Conservation (phyloP, 2,329 filamentous ascomycete genomes). For the Fusarium tupiense region DNA sequence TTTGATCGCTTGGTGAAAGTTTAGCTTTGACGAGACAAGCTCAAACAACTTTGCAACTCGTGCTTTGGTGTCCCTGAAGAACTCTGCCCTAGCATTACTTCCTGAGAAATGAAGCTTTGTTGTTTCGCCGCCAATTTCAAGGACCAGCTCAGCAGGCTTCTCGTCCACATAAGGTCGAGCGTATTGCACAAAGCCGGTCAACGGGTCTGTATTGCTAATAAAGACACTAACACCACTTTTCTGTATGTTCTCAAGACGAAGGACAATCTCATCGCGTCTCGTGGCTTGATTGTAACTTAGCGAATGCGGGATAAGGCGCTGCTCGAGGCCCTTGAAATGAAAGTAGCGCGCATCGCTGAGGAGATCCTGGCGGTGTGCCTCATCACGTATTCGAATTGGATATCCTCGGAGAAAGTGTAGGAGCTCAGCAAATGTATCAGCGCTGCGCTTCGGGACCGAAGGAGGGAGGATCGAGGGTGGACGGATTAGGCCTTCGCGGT, state of each 20-base stretch:
- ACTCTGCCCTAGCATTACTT: constrained; percentile 67
- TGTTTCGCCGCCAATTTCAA: constrained; percentile 79
- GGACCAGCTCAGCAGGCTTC: constrained; percentile 74
- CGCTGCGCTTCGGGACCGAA: constrained; percentile 80
- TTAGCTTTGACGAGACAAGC: constrained; percentile 83
- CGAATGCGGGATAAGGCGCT: constrained; percentile 80
- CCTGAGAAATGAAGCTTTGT: constrained; percentile 64
- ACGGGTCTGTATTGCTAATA: constrained; percentile 48
- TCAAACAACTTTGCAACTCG: constrained; percentile 79
- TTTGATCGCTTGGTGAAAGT: constrained; percentile 67
- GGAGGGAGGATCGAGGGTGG: constrained; percentile 89
- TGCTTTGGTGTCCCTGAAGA: constrained; percentile 75
- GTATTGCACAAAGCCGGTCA: constrained; percentile 74
- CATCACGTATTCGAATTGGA: constrained; percentile 77
- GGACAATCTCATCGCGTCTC: constrained; percentile 76
- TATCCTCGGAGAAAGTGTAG: constrained; percentile 86
- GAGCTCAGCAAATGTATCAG: constrained; percentile 85
- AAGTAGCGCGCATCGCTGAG: constrained; percentile 91
- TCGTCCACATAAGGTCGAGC: constrained; percentile 88
- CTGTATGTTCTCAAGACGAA: constrained; percentile 87
- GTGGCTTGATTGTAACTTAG: constrained; percentile 79
- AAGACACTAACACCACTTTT: constrained; percentile 81
- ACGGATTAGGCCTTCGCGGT: constrained; percentile 80
- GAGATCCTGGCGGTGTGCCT: constrained; percentile 79
- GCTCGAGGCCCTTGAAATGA: constrained; percentile 90